Conservation (phyloP, 345 rosid species). For the Combretum micranthum region DNA sequence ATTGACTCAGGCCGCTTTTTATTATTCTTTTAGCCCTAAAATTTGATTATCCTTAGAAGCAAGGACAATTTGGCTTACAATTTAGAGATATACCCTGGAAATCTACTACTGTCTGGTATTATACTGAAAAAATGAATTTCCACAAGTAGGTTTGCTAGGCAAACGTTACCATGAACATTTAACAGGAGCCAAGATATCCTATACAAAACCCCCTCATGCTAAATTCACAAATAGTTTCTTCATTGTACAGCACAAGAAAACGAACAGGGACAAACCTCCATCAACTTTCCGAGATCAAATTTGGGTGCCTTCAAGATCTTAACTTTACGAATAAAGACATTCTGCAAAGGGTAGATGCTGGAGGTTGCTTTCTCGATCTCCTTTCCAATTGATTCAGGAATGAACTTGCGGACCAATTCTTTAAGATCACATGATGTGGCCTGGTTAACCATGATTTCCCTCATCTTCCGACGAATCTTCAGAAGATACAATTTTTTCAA, state of each 20-base stretch:
- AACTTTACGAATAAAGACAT: constrained; percentile 86
- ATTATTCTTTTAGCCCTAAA: too few species aligned
- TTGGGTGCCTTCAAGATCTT: constrained; percentile 94
- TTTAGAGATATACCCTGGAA: too few species aligned
- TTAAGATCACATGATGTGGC: constrained; percentile 82
- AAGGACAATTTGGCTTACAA: too few species aligned
- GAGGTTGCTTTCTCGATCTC: constrained; percentile 88
- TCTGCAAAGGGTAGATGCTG: constrained; percentile 78
- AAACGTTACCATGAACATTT: too few species aligned
- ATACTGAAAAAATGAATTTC: too few species aligned
- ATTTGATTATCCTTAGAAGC: too few species aligned
- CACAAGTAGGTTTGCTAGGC: too few species aligned
- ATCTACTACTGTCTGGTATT: too few species aligned
- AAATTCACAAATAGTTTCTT: neutral
- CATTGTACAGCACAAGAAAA: neutral
- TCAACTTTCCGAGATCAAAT: constrained; percentile 93
- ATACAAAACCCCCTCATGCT: neutral
- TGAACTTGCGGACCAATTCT: constrained; percentile 76
- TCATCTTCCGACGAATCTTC: constrained; percentile 92
- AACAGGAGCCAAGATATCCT: too few species aligned
- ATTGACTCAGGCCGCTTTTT: too few species aligned
- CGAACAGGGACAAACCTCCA: constrained; percentile 46
- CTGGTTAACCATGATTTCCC: constrained; percentile 75
- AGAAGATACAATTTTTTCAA: neutral
- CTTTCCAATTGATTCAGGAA: constrained; percentile 80